Conservation (phyloP, 192 early-diverging fungal species). For the Entomortierella lignicola region DNA sequence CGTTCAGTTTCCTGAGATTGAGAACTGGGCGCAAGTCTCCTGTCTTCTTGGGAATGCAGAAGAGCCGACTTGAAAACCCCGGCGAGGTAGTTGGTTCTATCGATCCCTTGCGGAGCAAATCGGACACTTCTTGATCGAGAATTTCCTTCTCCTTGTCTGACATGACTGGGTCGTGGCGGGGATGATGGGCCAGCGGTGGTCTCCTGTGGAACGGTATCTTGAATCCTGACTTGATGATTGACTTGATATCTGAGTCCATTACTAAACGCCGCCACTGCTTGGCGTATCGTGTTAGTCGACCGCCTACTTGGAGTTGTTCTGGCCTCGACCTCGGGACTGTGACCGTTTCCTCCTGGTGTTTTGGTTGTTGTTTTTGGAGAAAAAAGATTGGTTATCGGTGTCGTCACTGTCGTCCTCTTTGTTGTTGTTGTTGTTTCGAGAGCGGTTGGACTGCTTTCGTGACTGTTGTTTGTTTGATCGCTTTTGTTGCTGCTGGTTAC, state of each 20-base stretch:
- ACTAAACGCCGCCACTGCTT: neutral
- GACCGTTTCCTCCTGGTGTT: neutral
- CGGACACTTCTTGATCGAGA: conserved; percentile 13
- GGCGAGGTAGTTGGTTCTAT: conserved; percentile 13
- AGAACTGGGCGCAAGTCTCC: conserved; percentile 22
- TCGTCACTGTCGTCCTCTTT: neutral
- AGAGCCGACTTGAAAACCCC: conserved; percentile 29
- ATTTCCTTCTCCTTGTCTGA: neutral
- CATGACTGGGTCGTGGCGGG: neutral
- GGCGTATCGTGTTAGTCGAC: neutral
- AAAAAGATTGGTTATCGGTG: conserved; percentile 7
- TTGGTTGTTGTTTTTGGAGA: neutral
- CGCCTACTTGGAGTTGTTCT: neutral
- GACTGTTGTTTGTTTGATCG: neutral
- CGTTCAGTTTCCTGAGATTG: conserved; percentile 21
- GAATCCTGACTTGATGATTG: conserved; percentile 1
- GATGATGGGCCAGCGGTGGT: neutral
- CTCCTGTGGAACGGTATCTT: neutral
- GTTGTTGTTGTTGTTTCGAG: neutral
- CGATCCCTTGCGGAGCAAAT: conserved; percentile 10
- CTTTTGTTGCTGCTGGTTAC: conserved; percentile 3
- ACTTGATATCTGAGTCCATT: neutral
- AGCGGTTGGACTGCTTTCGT: neutral
- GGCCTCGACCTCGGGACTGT: neutral
- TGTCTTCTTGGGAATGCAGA: conserved; percentile 26